Conservation (phyloP, 257 asterid species). For the Ehretia macrophylla region DNA sequence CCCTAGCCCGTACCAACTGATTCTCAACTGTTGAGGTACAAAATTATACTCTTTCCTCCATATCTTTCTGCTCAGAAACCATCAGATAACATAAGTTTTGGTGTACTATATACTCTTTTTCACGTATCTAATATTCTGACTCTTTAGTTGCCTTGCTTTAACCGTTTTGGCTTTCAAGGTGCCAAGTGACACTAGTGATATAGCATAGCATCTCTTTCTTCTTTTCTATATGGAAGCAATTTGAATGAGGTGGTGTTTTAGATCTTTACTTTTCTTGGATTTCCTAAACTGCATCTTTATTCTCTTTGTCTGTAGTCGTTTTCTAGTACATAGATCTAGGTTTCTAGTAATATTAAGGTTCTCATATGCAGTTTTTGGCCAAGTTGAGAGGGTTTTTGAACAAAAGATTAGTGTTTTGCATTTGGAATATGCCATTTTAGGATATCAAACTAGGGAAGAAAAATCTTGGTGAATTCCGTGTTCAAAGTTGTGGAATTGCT, state of each 20-base stretch:
- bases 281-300: not conserved
- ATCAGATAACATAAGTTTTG: not conserved
- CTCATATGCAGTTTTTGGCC: too few species aligned
- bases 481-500: too few species aligned
- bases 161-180: too few species aligned
- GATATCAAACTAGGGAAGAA: not conserved
- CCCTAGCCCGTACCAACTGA: conserved; percentile 27
- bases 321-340: too few species aligned
- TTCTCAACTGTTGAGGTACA: conserved; percentile 23
- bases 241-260: too few species aligned
- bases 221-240: too few species aligned
- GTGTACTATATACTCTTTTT: not conserved
- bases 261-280: not conserved
- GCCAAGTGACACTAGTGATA: too few species aligned
- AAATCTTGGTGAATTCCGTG: not conserved
- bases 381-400: too few species aligned
- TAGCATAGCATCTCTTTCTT: too few species aligned
- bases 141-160: too few species aligned
- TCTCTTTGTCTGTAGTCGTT: not conserved
- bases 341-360: too few species aligned
- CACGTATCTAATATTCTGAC: too few species aligned
- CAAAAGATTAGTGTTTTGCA: not conserved
- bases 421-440: not conserved
- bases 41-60: not conserved
- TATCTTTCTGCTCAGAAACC: not conserved